These are phyloP conservation scores for Luvunga scandens DNA, from an alignment of 345 rosid species.

Conservation along the genomic window DNA sequence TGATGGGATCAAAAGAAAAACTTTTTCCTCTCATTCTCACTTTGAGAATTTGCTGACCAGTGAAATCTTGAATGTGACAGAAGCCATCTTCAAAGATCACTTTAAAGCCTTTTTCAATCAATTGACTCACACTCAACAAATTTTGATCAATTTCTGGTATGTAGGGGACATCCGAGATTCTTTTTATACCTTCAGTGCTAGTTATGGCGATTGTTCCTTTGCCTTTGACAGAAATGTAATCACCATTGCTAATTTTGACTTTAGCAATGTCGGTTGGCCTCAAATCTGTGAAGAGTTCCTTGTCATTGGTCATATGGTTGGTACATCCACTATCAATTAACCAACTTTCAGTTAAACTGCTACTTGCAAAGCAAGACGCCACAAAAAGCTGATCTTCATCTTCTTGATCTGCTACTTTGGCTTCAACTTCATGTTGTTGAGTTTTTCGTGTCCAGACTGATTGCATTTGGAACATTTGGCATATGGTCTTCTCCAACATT, in stretches of 20 bases:
- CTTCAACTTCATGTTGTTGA: background rate
- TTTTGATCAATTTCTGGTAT: background rate
- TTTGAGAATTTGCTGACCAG: background rate
- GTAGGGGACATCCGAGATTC: background rate
- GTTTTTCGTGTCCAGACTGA: background rate
- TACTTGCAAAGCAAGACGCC: background rate
- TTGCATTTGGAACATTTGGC: background rate
- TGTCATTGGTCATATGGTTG: background rate
- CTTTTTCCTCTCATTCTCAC: background rate
- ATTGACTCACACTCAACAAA: background rate
- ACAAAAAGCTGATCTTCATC: too few species aligned
- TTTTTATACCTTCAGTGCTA: background rate
- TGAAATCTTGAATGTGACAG: background rate
- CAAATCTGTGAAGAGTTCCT: background rate
- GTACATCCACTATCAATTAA: too few species aligned
- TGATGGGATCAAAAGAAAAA: background rate
- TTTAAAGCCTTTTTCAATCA: background rate
- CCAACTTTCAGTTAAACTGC: background rate
- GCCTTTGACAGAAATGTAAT: background rate
- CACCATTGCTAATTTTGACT: constrained; percentile 4
- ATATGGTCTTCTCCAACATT: too few species aligned
- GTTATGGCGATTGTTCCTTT: background rate
- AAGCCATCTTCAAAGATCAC: background rate
- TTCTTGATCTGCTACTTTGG: background rate
- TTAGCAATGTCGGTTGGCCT: background rate